These are phyloP conservation scores for Amanita muscaria DNA, from an alignment of 768 basidiomycete species.

Conservation along the genomic window DNA sequence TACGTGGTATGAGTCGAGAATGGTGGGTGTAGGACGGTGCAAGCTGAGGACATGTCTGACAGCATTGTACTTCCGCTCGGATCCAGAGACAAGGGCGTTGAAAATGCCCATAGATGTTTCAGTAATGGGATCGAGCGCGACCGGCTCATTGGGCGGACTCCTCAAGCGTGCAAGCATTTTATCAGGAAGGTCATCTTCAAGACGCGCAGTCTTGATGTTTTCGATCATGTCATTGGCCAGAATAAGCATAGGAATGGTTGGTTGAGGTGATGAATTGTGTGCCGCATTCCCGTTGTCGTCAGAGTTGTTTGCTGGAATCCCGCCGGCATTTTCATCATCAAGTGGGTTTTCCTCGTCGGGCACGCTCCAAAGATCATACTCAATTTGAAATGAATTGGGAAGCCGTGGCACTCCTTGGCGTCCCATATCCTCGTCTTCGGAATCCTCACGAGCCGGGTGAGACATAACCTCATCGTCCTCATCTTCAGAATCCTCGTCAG, in stretches of 20 bases:
- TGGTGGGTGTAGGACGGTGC: background rate
- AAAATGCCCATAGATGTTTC: conserved; percentile 1
- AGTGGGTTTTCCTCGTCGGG: background rate
- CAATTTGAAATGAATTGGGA: background rate
- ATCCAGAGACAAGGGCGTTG: background rate
- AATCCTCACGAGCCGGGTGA: too few relatives aligned
- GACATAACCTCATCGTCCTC: background rate
- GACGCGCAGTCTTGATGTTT: background rate
- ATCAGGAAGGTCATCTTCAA: background rate
- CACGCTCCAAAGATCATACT: background rate
- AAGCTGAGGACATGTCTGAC: background rate
- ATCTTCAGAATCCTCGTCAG: background rate
- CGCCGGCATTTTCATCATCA: background rate
- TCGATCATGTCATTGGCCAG: background rate
- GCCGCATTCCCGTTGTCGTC: background rate
- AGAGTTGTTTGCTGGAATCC: background rate
- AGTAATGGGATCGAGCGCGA: background rate
- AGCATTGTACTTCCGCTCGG: background rate
- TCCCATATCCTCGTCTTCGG: too few relatives aligned
- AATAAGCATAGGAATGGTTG: background rate
- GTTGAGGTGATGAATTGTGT: background rate
- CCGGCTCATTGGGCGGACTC: background rate
- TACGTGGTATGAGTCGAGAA: too few relatives aligned
- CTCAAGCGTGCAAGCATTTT: background rate
- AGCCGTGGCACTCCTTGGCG: background rate